Evolutionary conservation across 257 asterid species (phyloP).

Genomic region (Coffea canephora): DNA sequence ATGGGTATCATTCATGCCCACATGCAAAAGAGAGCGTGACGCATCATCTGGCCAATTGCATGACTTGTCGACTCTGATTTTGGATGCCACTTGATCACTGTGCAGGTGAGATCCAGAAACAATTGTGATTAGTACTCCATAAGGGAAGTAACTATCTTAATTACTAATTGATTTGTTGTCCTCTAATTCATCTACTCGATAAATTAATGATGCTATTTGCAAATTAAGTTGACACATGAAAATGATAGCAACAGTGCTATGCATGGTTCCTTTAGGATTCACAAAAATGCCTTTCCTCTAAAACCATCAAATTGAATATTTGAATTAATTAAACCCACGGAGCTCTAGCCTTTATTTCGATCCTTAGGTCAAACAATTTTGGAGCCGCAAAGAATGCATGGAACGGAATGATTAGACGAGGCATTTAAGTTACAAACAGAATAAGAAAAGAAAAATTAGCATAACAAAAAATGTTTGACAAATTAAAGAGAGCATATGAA

Average conservation of each 20-base stretch:
- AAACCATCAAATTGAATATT: background rate
- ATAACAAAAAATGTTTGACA: background rate
- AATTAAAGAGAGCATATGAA: background rate
- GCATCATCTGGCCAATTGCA: background rate
- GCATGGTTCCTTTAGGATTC: background rate
- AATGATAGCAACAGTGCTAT: background rate
- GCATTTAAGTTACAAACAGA: too few species aligned
- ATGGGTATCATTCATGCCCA: conserved; percentile 3
- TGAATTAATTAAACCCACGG: background rate
- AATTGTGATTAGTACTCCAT: too few species aligned
- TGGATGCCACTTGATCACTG: conserved; percentile 1
- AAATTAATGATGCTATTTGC: background rate
- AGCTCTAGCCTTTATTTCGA: background rate
- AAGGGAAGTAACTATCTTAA: too few species aligned
- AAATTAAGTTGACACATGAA: background rate
- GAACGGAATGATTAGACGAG: too few species aligned
- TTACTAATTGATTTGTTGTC: background rate
- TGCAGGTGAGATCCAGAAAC: background rate
- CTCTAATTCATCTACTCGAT: too few species aligned
- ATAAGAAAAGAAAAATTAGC: too few species aligned
- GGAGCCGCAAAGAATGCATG: background rate
- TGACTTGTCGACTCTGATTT: conserved; percentile 5
- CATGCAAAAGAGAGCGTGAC: conserved; percentile 9
- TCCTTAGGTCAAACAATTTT: background rate
- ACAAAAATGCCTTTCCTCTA: background rate